Conservation (phyloP, 2,329 filamentous ascomycete species). For the Grosmannia penicillata region DNA sequence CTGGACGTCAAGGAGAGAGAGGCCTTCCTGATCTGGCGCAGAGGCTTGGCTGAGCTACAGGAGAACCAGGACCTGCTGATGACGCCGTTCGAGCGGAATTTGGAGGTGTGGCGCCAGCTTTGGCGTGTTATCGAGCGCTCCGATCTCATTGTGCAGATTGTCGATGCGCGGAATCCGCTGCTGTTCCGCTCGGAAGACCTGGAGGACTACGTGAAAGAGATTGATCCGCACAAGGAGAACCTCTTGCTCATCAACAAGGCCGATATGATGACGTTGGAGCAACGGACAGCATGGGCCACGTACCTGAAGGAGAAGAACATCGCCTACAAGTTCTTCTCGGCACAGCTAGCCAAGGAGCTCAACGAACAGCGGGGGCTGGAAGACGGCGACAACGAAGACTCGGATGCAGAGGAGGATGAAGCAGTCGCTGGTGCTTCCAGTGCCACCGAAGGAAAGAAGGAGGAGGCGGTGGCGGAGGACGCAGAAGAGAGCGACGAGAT, state of each 20-base stretch:
- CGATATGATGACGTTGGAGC: conserved; percentile 89
- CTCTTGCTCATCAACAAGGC: conserved; percentile 93
- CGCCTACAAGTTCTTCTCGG: conserved; percentile 92
- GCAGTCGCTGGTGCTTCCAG: neutral
- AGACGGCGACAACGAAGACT: conserved; percentile 21
- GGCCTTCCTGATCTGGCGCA: conserved; percentile 72
- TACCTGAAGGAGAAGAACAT: conserved; percentile 73
- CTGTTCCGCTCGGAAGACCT: conserved; percentile 90
- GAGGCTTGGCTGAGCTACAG: conserved; percentile 81
- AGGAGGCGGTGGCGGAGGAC: neutral
- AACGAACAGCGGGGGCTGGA: conserved; percentile 58
- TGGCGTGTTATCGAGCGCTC: conserved; percentile 97
- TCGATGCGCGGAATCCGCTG: conserved; percentile 88
- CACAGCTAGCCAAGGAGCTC: conserved; percentile 75
- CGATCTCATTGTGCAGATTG: conserved; percentile 93
- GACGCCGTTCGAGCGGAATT: conserved; percentile 93
- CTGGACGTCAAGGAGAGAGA: conserved; percentile 68
- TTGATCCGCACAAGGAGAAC: conserved; percentile 79
- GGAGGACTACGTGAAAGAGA: conserved; percentile 85
- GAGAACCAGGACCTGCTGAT: conserved; percentile 89
- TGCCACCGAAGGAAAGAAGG: neutral
- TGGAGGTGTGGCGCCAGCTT: conserved; percentile 95
- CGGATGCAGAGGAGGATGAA: conserved; percentile 15
- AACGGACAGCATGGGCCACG: conserved; percentile 71
- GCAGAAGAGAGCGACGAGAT: conserved; percentile 26